These are phyloP conservation scores for Tuber magnatum DNA, from an alignment of 495 filamentous ascomycete species.

Conservation along the genomic window DNA sequence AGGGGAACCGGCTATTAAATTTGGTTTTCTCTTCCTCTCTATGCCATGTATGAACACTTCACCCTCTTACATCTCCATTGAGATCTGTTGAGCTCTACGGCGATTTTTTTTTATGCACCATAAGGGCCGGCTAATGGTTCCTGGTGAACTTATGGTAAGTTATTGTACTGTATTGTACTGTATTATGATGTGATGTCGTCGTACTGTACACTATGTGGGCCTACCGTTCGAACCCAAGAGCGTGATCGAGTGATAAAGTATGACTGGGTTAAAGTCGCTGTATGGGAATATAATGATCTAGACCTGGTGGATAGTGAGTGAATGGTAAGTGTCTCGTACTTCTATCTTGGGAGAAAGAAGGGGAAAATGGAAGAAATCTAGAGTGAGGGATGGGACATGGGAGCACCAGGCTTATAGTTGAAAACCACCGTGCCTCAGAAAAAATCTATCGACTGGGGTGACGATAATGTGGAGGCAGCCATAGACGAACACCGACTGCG, in stretches of 20 bases:
- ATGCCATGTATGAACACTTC: no score
- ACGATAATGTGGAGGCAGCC: background rate
- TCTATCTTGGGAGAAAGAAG: background rate
- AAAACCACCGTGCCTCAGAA: background rate
- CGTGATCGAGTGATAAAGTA: background rate
- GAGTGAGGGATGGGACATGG: background rate
- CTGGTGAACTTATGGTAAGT: no score
- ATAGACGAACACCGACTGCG: background rate
- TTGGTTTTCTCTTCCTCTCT: no score
- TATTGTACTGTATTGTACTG: no score
- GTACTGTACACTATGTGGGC: no score
- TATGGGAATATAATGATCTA: background rate
- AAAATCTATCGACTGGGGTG: background rate
- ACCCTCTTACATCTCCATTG: no score
- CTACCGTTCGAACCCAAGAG: background rate
- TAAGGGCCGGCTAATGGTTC: no score
- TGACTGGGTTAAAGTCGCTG: background rate
- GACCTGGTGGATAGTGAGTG: background rate
- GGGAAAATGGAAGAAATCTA: background rate
- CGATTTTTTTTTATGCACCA: no score
- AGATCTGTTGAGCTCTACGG: no score
- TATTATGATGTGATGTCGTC: no score
- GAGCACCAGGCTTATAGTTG: background rate
- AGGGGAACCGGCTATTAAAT: no score
- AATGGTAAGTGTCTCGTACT: background rate